These are phyloP conservation scores for Polyporus tsugae DNA, from an alignment of 1,284 basidiomycete species.

Conservation along the genomic window DNA sequence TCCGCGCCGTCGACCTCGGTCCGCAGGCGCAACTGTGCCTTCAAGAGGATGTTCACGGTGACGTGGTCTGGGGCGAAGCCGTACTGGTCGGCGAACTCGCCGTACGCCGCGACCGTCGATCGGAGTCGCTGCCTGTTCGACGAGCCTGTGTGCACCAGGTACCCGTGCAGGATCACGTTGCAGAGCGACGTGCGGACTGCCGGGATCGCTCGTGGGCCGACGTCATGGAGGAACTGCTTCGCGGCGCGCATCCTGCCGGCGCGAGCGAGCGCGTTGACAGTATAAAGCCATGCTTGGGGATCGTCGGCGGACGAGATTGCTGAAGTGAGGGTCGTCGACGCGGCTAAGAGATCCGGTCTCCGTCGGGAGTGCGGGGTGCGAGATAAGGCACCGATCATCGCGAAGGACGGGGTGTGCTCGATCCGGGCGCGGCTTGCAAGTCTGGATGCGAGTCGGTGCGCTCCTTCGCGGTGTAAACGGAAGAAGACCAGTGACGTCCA, in stretches of 20 bases:
- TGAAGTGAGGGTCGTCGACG: not conserved
- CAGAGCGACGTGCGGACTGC: conserved; percentile 53
- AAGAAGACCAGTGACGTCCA: conserved; percentile 18
- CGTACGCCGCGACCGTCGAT: conserved; percentile 48
- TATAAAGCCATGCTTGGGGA: conserved; percentile 8
- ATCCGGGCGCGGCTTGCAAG: not conserved
- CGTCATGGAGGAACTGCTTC: conserved; percentile 47
- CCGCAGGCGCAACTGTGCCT: conserved; percentile 60
- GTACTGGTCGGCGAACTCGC: conserved; percentile 48
- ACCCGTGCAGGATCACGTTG: conserved; percentile 62
- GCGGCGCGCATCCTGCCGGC: conserved; percentile 45
- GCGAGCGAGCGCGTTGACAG: conserved; percentile 29
- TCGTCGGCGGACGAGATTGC: not conserved
- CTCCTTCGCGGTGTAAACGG: conserved; percentile 14
- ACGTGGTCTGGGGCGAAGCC: conserved; percentile 66
- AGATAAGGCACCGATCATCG: not conserved
- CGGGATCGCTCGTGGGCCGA: conserved; percentile 40
- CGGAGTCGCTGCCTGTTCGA: conserved; percentile 55
- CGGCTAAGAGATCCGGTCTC: not conserved
- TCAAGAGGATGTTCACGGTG: conserved; percentile 71
- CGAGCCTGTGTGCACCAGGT: conserved; percentile 42
- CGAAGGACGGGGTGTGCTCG: not conserved
- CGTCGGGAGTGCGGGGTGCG: conserved; percentile 6
- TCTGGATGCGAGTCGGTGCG: conserved; percentile 15
- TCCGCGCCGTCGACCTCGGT: conserved; percentile 48